Percentiles rank a stretch among this genome's conserved stretches.
Evolutionary conservation across 2,329 filamentous ascomycete genomes (phyloP).

Genomic region (Leptographium wingfieldii): DNA sequence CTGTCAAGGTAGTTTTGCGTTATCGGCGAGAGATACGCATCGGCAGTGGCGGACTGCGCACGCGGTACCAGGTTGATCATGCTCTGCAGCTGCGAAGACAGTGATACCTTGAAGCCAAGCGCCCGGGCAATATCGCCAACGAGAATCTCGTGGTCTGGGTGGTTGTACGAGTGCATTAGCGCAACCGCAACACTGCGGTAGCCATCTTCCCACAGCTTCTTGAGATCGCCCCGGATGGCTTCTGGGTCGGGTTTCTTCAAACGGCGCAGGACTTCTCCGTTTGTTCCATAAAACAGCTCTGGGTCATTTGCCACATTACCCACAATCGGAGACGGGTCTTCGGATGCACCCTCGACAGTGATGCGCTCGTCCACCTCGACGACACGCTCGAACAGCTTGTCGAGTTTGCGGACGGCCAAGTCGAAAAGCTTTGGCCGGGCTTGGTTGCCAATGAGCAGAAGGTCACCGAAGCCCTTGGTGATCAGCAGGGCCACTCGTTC

Average conservation of each 20-base stretch:
- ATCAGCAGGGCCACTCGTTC: conserved; percentile 2
- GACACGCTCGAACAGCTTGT: conserved; percentile 5
- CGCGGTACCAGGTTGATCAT: conserved; percentile 65
- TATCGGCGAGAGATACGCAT: conserved; percentile 60
- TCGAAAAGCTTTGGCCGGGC: conserved; percentile 7
- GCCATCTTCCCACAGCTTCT: conserved; percentile 47
- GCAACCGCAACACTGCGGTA: conserved; percentile 31
- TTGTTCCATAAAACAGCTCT: conserved; percentile 40
- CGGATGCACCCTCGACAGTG: conserved; percentile 4
- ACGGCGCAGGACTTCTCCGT: conserved; percentile 43
- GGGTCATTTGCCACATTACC: conserved; percentile 19
- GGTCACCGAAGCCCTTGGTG: conserved; percentile 6
- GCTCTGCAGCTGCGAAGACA: conserved; percentile 1
- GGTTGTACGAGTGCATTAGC: conserved; percentile 10
- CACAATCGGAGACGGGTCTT: conserved; percentile 15
- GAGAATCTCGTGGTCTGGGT: conserved; percentile 10
- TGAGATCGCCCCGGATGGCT: conserved; percentile 42
- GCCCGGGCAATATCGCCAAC: conserved; percentile 6
- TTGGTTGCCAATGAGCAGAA: conserved; percentile 7
- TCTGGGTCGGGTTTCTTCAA: conserved; percentile 34
- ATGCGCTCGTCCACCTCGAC: conserved; percentile 10
- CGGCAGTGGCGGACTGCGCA: conserved; percentile 59
- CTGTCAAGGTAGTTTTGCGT: conserved; percentile 59
- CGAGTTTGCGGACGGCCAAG: conserved; percentile 13
- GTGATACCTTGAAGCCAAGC: conserved; percentile 3